Base-by-base conservation (phyloP, 2,329 filamentous ascomycete species). In the Colletotrichum orchidophilum region DNA sequence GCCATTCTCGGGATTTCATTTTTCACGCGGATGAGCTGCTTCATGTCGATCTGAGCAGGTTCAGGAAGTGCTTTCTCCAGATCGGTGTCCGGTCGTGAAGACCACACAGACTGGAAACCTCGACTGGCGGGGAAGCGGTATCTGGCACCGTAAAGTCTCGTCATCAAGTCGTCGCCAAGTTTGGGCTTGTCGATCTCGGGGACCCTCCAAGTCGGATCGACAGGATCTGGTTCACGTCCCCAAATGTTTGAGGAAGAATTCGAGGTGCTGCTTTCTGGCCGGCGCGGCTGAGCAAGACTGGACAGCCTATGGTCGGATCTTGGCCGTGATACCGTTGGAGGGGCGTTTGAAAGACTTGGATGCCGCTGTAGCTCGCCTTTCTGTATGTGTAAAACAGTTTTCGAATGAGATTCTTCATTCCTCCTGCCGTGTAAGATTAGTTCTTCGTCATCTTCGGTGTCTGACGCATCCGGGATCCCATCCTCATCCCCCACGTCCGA, bases 191-290 rank as follows among this genome's bases (percentile, higher is more conserved):
- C 77, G 8, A 84, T 73, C 5, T 81, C 80, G 1, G 83, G 83
- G 1, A 76, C 76, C 29, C 77, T 77, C 83, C 83, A 85, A 0
- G 76, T 72, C 3, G 83, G 80, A 61, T 85, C 83, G 24, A 77
- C 64, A 11, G 74, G 52, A 29, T 66, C 60, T 13, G 74, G 73
- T 13, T 74, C 66, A 24, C 75, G 73, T 6, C 68, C 73, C 49
- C 69, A 70, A 11, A 66, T 13, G 6, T 71, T 65, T 13, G 46
- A 67, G 5, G 72, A 67, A 12, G 67, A 52, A 11, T 70, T 26
- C 2, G 73, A 71, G 2, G 33, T 54, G 3, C 73, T 75, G 24
- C 76, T 73, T 27, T 74, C 75, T 15, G 73, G 66, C 39, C 74
- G 74, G 12, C 74, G 60, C 6, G 75, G 58, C 57, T 75, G 74